phyloP scores from a whole-genome alignment of 1,139 yeast species.

The Kodamaea sp. region DNA sequence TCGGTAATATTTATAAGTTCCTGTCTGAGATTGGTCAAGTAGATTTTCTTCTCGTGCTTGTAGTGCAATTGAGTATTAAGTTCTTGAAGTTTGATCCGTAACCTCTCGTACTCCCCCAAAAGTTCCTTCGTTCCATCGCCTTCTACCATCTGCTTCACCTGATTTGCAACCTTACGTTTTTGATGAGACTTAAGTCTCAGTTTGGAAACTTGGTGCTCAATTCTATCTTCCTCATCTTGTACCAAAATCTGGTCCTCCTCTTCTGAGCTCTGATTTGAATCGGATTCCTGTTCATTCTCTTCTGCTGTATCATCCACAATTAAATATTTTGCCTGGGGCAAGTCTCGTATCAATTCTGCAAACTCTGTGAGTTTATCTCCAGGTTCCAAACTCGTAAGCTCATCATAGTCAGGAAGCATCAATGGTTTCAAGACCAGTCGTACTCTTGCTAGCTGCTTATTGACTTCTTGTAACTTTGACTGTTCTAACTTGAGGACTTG shows the following conservation, averaged over 20 bases:
- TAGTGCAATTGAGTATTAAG: constrained; percentile 23
- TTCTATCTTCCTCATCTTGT: constrained; percentile 7
- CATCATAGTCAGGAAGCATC: constrained; percentile 26
- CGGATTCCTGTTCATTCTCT: constrained; percentile 8
- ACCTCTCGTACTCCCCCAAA: constrained; percentile 26
- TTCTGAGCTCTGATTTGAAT: constrained; percentile 5
- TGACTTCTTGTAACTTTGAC: constrained; percentile 28
- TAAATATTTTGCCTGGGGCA: constrained; percentile 39
- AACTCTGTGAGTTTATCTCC: constrained; percentile 20
- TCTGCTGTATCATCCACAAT: constrained; percentile 11
- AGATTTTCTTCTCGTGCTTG: constrained; percentile 29
- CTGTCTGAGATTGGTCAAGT: constrained; percentile 22
- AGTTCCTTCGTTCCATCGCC: constrained; percentile 6
- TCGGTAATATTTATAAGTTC: constrained; percentile 14
- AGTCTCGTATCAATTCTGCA: constrained; percentile 25
- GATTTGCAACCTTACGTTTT: constrained; percentile 2
- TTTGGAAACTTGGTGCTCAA: not conserved
- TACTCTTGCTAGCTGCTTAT: constrained; percentile 27
- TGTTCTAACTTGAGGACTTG: constrained; percentile 39
- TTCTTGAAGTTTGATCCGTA: constrained; percentile 22
- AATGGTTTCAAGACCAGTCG: constrained; percentile 30
- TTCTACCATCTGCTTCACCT: not conserved
- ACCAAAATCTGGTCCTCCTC: constrained; percentile 3
- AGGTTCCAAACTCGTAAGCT: constrained; percentile 13
- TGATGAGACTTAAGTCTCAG: not conserved